Conservation (phyloP, 805 yeast species). For the Starmerella scarabaei region DNA sequence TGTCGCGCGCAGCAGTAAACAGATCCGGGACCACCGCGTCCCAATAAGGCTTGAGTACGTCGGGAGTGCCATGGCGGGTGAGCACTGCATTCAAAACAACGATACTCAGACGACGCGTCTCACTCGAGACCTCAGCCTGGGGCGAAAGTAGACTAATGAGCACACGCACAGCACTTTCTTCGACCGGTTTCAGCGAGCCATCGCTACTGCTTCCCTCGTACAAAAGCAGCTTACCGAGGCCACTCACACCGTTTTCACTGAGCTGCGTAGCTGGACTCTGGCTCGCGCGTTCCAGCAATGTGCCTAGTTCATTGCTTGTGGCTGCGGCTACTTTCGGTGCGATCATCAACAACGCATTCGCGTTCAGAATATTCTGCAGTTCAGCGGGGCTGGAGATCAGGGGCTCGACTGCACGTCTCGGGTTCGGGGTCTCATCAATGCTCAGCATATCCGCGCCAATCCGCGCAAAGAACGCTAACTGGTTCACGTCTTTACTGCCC, state of each 20-base stretch:
- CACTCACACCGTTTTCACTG: constrained; percentile 62
- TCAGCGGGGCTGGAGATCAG: constrained; percentile 11
- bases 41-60: constrained; percentile 39
- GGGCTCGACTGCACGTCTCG: constrained; percentile 29
- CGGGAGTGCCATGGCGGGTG: constrained; percentile 48
- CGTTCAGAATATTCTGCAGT: constrained; percentile 18
- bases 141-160: constrained; percentile 40
- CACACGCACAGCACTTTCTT: constrained; percentile 29
- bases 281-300: constrained; percentile 5
- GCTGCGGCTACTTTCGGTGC: constrained; percentile 26
- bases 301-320: constrained; percentile 3
- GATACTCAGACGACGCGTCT: constrained; percentile 66
- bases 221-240: constrained; percentile 68
- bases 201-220: constrained; percentile 6
- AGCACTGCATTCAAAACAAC: constrained; percentile 58
- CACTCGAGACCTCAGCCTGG: constrained; percentile 52
- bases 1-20: constrained; percentile 72
- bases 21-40: constrained; percentile 56
- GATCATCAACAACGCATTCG: constrained; percentile 23
- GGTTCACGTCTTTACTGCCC: constrained; percentile 31
- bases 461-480: constrained; percentile 30
- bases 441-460: constrained; percentile 27
- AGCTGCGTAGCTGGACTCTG: constrained; percentile 22
- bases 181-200: constrained; percentile 26
- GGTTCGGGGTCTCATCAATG: constrained; percentile 32